These are phyloP conservation scores for Neospermospora avenae DNA, from an alignment of 2,329 filamentous ascomycete species.

Conservation along the genomic window DNA sequence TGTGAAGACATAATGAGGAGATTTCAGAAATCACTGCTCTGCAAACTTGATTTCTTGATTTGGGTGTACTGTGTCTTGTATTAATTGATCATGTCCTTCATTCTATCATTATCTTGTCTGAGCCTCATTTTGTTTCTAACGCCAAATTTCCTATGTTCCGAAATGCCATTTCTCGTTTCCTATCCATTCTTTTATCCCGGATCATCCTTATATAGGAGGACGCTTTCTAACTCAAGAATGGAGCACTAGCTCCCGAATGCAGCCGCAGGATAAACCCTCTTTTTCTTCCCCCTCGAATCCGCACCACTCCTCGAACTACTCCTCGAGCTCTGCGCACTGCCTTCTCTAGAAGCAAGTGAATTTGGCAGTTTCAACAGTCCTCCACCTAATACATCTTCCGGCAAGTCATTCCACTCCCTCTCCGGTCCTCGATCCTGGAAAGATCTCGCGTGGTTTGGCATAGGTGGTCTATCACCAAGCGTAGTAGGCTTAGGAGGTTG, in stretches of 20 bases:
- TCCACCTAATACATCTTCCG: constrained; percentile 48
- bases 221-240: background rate
- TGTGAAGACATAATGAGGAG: no score
- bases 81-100: background rate
- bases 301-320: constrained; percentile 47
- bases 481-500: constrained; percentile 1
- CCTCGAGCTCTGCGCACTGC: constrained; percentile 46
- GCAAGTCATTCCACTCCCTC: constrained; percentile 65
- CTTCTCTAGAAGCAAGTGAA: constrained; percentile 28
- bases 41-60: background rate
- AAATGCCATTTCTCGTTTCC: no score
- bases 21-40: background rate
- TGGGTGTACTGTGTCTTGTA: background rate
- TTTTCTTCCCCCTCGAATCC: constrained; percentile 52
- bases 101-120: no score
- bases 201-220: background rate
- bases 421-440: constrained; percentile 58
- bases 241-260: constrained; percentile 47
- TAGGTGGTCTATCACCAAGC: constrained; percentile 1
- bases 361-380: constrained; percentile 34
- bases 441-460: constrained; percentile 36
- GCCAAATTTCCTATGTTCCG: background rate
- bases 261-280: constrained; percentile 59
- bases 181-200: no score
- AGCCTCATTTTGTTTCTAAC: background rate